A percentile compares a stretch with the other conserved stretches of the same genome.
phyloP scores from a whole-genome alignment of 805 yeast genomes.

The Saccharomycopsis fermentans region DNA sequence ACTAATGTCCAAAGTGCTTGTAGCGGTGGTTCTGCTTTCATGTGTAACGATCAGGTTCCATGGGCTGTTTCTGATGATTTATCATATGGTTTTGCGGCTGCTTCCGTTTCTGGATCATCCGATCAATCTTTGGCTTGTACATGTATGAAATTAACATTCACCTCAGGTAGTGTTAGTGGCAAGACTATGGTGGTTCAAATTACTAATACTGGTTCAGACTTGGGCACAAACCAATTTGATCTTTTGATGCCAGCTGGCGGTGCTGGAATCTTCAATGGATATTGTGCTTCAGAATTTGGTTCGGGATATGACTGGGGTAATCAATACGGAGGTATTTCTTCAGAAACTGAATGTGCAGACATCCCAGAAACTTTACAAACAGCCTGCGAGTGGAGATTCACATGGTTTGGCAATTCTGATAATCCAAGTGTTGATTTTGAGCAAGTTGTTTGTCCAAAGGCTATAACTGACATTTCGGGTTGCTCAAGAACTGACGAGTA shows the following conservation, averaged over 20 bases:
- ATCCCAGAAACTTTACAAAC: constrained; percentile 8
- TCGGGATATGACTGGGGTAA: constrained; percentile 9
- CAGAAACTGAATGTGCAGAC: constrained; percentile 6
- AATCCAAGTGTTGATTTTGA: constrained; percentile 10
- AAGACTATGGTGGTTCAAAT: constrained; percentile 13
- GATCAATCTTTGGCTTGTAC: constrained; percentile 8
- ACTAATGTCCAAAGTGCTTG: constrained; percentile 7
- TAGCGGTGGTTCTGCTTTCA: constrained; percentile 11
- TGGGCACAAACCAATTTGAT: constrained; percentile 6
- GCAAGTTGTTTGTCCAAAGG: constrained; percentile 15
- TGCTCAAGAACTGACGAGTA: constrained; percentile 9
- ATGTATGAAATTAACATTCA: constrained; percentile 9
- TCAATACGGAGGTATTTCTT: constrained; percentile 11
- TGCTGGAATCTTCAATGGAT: constrained; percentile 3
- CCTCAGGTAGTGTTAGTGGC: constrained; percentile 4
- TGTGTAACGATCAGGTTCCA: constrained; percentile 15
- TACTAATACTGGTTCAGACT: constrained; percentile 11
- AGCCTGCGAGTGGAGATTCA: constrained; percentile 14
- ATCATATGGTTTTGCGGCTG: constrained; percentile 12
- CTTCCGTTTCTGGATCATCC: constrained; percentile 1
- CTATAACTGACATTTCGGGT: constrained; percentile 9
- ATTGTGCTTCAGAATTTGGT: constrained; percentile 6
- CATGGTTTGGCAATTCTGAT: constrained; percentile 11
- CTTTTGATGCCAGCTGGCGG: constrained; percentile 14
- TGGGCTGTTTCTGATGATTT: constrained; percentile 3